phyloP scores from a whole-genome alignment of 495 filamentous ascomycete genomes.

The Durotheca rogersii region DNA sequence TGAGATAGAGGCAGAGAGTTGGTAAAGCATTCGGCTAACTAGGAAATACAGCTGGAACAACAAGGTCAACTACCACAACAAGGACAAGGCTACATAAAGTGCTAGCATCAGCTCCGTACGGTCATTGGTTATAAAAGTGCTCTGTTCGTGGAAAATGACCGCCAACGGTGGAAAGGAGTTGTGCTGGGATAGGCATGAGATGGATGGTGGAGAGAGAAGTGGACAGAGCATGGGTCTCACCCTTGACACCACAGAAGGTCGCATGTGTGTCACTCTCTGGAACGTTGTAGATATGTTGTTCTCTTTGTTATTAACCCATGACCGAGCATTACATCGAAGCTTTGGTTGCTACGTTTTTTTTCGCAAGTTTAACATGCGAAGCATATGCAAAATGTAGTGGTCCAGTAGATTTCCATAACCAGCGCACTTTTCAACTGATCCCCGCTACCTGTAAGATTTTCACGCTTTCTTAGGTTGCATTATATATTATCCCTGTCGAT shows the following conservation, averaged over 20 bases:
- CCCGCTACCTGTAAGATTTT: too few species aligned
- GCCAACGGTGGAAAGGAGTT: not conserved
- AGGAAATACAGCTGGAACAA: constrained; percentile 78
- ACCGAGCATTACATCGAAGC: constrained; percentile 2
- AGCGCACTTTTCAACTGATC: too few species aligned
- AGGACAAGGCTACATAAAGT: constrained; percentile 67
- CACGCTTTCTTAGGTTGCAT: too few species aligned
- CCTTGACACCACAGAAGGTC: constrained; percentile 12
- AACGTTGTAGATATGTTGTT: constrained; percentile 26
- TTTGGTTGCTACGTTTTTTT: too few species aligned
- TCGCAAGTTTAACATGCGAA: too few species aligned
- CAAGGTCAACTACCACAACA: constrained; percentile 94
- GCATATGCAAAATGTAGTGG: too few species aligned
- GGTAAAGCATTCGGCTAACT: too few species aligned
- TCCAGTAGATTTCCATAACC: too few species aligned
- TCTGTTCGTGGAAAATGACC: not conserved
- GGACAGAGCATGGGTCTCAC: constrained; percentile 10
- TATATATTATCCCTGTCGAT: too few species aligned
- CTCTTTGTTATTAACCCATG: constrained; percentile 22
- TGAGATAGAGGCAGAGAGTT: too few species aligned
- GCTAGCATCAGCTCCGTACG: not conserved
- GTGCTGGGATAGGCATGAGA: constrained; percentile 1
- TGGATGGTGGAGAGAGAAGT: not conserved
- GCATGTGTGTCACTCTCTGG: constrained; percentile 2
- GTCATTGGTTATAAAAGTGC: not conserved